phyloP scores from a whole-genome alignment of 257 asterid species.

The Buddleja alternifolia region DNA sequence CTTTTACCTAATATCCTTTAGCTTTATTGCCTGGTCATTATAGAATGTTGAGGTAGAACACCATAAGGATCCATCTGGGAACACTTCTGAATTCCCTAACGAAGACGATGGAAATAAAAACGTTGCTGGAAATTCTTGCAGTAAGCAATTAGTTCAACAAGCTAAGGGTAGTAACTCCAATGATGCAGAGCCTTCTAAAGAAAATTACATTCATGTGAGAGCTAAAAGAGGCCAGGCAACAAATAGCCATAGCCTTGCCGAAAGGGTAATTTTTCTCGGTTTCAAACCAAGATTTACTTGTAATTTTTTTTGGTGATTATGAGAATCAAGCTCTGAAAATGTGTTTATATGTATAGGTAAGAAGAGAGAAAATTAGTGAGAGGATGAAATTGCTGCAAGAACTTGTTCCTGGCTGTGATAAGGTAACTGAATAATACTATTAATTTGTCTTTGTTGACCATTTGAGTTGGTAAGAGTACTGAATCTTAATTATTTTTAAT shows the following conservation, averaged over 20 bases:
- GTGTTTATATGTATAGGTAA: constrained; percentile 48
- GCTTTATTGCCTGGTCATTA: neutral
- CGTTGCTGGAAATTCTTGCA: constrained; percentile 32
- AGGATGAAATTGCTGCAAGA: constrained; percentile 87
- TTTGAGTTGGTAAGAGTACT: constrained; percentile 13
- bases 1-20: neutral
- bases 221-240: constrained; percentile 90
- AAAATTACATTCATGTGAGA: constrained; percentile 71
- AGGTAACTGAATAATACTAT: constrained; percentile 39
- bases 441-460: neutral
- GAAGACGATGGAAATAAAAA: constrained; percentile 48
- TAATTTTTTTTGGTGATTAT: neutral
- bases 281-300: neutral
- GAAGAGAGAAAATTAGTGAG: constrained; percentile 85
- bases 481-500: constrained; percentile 17
- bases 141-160: constrained; percentile 49
- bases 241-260: constrained; percentile 86
- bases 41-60: constrained; percentile 54
- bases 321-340: constrained; percentile 5
- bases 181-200: constrained; percentile 58
- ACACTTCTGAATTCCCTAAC: constrained; percentile 43
- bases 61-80: constrained; percentile 42
- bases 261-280: constrained; percentile 53
- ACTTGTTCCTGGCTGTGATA: constrained; percentile 85
- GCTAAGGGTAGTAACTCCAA: constrained; percentile 48